Base-by-base conservation (phyloP, 2,329 filamentous ascomycete genomes). In the Xylariaceae sp. region DNA sequence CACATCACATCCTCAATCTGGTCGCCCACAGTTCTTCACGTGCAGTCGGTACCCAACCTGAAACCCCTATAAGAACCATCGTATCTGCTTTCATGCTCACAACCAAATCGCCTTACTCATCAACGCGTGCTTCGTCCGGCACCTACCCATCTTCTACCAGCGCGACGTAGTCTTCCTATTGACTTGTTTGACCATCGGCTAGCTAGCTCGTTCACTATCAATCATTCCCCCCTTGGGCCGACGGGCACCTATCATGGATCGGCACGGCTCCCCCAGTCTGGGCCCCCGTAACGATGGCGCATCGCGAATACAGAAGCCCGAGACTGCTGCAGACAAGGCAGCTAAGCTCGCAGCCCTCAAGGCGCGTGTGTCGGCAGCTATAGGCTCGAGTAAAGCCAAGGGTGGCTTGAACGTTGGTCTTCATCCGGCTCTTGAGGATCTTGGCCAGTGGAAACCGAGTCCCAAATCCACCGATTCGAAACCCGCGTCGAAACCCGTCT, bases 351-450 rank as follows among this genome's bases (percentile, higher is more conserved):
- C 90, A 52, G 87, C 88, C 49, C 82, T 95, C 71, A 92, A 88
- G 73, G 89, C 89, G 23, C 83, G 90, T 67, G 88, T 94, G 10
- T 88, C 88, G 52, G 89, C 89, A 53, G 89, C 89, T 56, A 88
- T 90, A 51, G 83, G 78, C 63, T 76, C 77, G 17, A 81, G 54
- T 51, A 71, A 71, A 61, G 69, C 69, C 34, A 71, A 70, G 62
- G 69, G 86, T 58, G 86, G 86, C 50, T 72, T 88, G 53, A 84
- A 85, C 66, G 82, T 88, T 18, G 85, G 84, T 39, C 75, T 88
- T 58, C 86, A 88, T 70, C 88, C 88, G 37, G 88, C 88, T 6
- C 79, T 96, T 23, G 68, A 71, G 54, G 67, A 69, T 52, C 57
- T 67, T 18, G 65, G 68, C 74, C 62, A 88, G 60, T 69, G 66